These are phyloP conservation scores for Sphaerosporella brunnea DNA, from an alignment of 495 filamentous ascomycete species.

Conservation along the genomic window DNA sequence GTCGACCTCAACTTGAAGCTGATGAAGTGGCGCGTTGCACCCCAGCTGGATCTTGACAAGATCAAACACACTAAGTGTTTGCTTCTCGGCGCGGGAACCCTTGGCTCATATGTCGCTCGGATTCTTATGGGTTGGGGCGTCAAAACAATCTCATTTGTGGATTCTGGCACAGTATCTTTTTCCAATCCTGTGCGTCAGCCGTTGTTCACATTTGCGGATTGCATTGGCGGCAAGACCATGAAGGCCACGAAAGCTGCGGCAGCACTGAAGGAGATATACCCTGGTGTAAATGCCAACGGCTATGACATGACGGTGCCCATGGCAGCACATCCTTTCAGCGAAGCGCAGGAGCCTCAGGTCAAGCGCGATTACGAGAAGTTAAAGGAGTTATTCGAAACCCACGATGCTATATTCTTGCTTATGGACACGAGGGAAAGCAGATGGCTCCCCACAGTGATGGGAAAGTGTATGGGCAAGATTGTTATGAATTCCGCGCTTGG, in stretches of 20 bases:
- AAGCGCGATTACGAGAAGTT: slow-evolving; percentile 59
- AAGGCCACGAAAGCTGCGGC: slow-evolving; percentile 74
- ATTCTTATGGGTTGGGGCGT: slow-evolving; percentile 93
- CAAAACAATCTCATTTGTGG: slow-evolving; percentile 88
- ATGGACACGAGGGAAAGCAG: slow-evolving; percentile 92
- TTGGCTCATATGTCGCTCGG: slow-evolving; percentile 81
- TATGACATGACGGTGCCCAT: slow-evolving; percentile 76
- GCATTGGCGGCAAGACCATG: slow-evolving; percentile 61
- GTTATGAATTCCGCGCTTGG: slow-evolving; percentile 92
- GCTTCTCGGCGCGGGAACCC: slow-evolving; percentile 82
- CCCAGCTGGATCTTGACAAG: slow-evolving; percentile 65
- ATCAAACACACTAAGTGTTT: slow-evolving; percentile 86
- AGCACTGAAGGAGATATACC: slow-evolving; percentile 70
- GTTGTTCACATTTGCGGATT: slow-evolving; percentile 77
- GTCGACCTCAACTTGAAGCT: slow-evolving; percentile 94
- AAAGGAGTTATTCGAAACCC: slow-evolving; percentile 56
- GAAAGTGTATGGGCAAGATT: slow-evolving; percentile 77
- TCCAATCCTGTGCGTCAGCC: slow-evolving; percentile 97
- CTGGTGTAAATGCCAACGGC: slow-evolving; percentile 65
- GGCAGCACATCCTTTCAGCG: slow-evolving; percentile 72
- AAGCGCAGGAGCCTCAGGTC: slow-evolving; percentile 38
- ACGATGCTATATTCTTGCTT: slow-evolving; percentile 84
- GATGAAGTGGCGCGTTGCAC: slow-evolving; percentile 96
- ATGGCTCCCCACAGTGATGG: slow-evolving; percentile 97
- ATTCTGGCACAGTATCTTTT: slow-evolving; percentile 84